Conservation (phyloP, 2,329 filamentous ascomycete species). For the Dactylellina leptospora region DNA sequence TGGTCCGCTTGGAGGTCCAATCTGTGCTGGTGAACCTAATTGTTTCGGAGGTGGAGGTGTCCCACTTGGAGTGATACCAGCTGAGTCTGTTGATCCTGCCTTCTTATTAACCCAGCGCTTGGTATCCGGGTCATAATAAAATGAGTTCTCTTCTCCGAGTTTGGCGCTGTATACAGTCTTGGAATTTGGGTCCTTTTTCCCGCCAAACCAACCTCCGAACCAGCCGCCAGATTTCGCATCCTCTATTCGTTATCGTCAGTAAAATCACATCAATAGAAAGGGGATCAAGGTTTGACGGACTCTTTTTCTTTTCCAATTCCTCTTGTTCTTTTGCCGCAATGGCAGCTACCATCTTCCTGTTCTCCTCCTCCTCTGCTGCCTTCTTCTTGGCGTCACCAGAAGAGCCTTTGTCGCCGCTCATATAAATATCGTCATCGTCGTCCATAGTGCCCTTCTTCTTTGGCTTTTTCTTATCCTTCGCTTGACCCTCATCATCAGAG, state of each 20-base stretch:
- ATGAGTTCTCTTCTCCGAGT: conserved; percentile 89
- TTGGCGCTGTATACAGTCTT: conserved; percentile 81
- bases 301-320: conserved; percentile 64
- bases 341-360: conserved; percentile 84
- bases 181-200: conserved; percentile 68
- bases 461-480: conserved; percentile 72
- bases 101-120: conserved; percentile 99
- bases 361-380: conserved; percentile 74
- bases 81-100: conserved; percentile 71
- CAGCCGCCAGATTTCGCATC: conserved; percentile 66
- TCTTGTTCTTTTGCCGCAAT: conserved; percentile 75
- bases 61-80: conserved; percentile 66
- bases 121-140: conserved; percentile 93
- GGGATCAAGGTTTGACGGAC: conserved; percentile 61
- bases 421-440: conserved; percentile 74
- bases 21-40: conserved; percentile 43
- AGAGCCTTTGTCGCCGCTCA: background rate
- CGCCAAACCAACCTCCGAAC: conserved; percentile 79
- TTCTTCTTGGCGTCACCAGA: conserved; percentile 66
- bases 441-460: conserved; percentile 80
- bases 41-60: conserved; percentile 82
- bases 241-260: no score
- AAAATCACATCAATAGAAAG: no score
- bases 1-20: conserved; percentile 49
- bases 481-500: conserved; percentile 63